Evolutionary conservation across 139 green algal genomes (phyloP), one percentile per base, ranked within the genome.

Genomic region (Chlorella ohadii): DNA sequence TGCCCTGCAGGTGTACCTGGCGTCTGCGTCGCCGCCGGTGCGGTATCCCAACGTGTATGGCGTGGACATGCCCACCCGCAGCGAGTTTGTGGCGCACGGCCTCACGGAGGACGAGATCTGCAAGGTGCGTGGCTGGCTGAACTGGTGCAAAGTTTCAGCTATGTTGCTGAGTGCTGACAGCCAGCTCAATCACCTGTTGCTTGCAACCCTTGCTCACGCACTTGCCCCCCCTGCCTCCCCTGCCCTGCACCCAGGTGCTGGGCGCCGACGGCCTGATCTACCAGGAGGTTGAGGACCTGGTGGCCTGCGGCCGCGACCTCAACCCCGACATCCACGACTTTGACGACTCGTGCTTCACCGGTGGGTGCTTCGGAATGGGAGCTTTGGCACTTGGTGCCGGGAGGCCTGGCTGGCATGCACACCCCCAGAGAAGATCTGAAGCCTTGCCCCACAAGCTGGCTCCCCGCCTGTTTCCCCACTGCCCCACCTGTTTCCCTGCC

Each of bases 41-140:
- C 94, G 94, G 12, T 95, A 93, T 90, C 96, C 97, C 72, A 99
- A 99, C 90, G 98, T 99, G 78, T 99, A 99, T 84, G 97, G 97
- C 57, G 97, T 99, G 72, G 97, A 99, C 91, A 98, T 99, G 94
- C 97, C 97, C 79, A 96, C 84, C 72, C 81, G 91, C 41, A 92
- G 94, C 88, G 97, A 99, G 92, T 98, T 99, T 90, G 96, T 98
- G 57, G 96, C 95, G 12, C 89, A 96, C 77, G 91, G 93, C 25
- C 89, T 97, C 28, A 95, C 84, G 13, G 93, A 96, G 71, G 92
- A 96, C 51, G 81, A 97, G 85, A 94, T 98, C 56, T 81, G 89
- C 72, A 80, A 89, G 86, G 41, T 59, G 51, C 11, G 44, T 55
- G 61, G 9, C 12, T 9, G 9, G 57, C 57, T 27, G 22, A 6